These are phyloP conservation scores for Pittosporum tobira DNA, from an alignment of 129 eudicot genomes.

Conservation along the genomic window DNA sequence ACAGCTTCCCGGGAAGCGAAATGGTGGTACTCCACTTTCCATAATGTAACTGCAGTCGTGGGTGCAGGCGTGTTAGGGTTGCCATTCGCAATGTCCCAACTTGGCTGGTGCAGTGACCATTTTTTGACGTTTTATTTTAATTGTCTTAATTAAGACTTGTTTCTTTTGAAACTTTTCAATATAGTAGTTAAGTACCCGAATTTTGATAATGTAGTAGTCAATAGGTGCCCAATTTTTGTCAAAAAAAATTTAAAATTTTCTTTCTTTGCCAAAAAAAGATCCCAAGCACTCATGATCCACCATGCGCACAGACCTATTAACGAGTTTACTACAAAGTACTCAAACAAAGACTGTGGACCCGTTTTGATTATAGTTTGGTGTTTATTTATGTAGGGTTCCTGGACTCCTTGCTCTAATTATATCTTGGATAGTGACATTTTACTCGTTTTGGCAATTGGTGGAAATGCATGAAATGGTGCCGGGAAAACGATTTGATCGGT, in stretches of 20 bases:
- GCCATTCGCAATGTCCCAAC: slow-evolving; percentile 21
- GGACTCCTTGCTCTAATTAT: slow-evolving; percentile 2
- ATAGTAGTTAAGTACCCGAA: too few species aligned
- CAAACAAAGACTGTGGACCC: too few species aligned
- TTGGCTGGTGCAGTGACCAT: slow-evolving; percentile 28
- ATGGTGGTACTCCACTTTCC: slow-evolving; percentile 25
- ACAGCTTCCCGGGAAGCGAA: slow-evolving; percentile 20
- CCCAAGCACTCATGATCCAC: too few species aligned
- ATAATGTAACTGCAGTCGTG: slow-evolving; percentile 23
- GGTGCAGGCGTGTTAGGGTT: slow-evolving; percentile 16
- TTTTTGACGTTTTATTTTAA: too few species aligned
- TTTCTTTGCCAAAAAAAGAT: too few species aligned
- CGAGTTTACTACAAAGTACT: too few species aligned
- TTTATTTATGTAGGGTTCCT: slow-evolving; percentile 3
- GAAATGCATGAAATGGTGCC: slow-evolving; percentile 18
- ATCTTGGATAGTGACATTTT: slow-evolving; percentile 16
- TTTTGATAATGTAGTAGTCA: background rate
- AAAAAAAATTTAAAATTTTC: background rate
- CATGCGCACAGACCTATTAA: too few species aligned
- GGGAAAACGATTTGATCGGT: slow-evolving; percentile 18
- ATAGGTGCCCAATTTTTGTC: background rate
- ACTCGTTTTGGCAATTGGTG: slow-evolving; percentile 24
- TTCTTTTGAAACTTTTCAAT: too few species aligned
- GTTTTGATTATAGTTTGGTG: too few species aligned
- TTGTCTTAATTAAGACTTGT: too few species aligned